These are phyloP conservation scores for Coniosporium tulheliwenetii DNA, from an alignment of 2,329 filamentous ascomycete species.

Conservation along the genomic window DNA sequence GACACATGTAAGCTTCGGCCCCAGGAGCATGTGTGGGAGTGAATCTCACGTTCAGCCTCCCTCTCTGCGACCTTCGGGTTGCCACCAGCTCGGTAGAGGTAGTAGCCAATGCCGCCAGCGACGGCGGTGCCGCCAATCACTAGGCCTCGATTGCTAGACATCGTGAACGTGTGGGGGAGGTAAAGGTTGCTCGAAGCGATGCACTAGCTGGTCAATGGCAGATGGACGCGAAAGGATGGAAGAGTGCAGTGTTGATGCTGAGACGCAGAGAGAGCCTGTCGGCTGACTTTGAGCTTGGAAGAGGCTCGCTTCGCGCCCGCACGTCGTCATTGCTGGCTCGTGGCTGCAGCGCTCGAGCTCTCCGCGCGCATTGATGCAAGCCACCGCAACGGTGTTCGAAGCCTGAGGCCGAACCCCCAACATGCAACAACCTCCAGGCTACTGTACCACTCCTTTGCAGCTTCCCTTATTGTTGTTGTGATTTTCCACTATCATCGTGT, in stretches of 20 bases:
- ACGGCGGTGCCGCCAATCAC: conserved; percentile 4
- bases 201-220: background rate
- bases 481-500: no score
- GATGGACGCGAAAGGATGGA: background rate
- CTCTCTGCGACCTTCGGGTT: conserved; percentile 70
- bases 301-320: conserved; percentile 1
- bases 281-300: conserved; percentile 1
- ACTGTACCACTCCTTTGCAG: no score
- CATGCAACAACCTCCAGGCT: no score
- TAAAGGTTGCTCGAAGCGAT: background rate
- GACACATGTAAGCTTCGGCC: no score
- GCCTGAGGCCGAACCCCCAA: no score
- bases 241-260: no score
- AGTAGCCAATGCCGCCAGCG: conserved; percentile 50
- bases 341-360: no score
- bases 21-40: no score
- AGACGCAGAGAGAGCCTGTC: background rate
- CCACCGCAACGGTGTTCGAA: no score
- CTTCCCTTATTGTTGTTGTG: no score
- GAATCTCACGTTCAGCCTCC: conserved; percentile 59
- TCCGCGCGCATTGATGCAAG: no score
- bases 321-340: background rate
- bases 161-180: background rate
- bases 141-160: conserved; percentile 4
- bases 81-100: conserved; percentile 78